Base-by-base conservation (phyloP, 2,329 filamentous ascomycete genomes). In the Phaeosphaeria sp. region DNA sequence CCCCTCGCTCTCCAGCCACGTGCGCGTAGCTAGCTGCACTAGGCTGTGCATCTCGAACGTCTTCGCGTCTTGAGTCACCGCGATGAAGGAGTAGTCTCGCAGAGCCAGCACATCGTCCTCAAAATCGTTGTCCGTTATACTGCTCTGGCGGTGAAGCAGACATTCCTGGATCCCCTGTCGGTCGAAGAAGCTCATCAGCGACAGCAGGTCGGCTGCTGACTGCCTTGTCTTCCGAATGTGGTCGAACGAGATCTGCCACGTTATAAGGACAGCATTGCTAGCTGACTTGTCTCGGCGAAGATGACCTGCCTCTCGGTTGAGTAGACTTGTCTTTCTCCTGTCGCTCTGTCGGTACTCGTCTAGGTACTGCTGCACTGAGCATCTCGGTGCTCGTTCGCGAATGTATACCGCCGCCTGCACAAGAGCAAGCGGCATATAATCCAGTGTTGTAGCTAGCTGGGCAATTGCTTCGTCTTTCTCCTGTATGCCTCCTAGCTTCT, bases 131-230 rank as follows among this genome's bases (percentile, higher is more conserved):
- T 59, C 52, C 4, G 17, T 13, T 6, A 5, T 15, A 25, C 22
- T n/a, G 17, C n/a, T 17, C 6, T n/a, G 41, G 23, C 15, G 46
- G 47, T 52, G 54, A 23, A 81, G 51, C 17, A 81, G 50, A 15
- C 25, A 58, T 18, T 74, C 69, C 0, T 76, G 75, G n/a, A 82
- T 81, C 6, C 71, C 77, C 57, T 82, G 74, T 15, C 71, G 67
- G 51, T 83, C 74, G 60, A 80, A 83, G 54, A 81, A 79, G 69
- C 79, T 81, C 77, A 83, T 83, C 0, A 83, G 69, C 1, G 79
- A 79, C 1, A 83, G 59, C 21, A 83, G 65, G 18, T 81, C 68
- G 4, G 79, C 72, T 9, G 81, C 81, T 7, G 70, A 58, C 6
- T 23, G 56, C 21, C 56, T 25, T 0, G 6, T 59, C 0, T 63